Evolutionary conservation across 78 protist genomes (phyloP), one percentile per base, ranked within the genome.

Genomic region (Dictyostelium purpureum): DNA sequence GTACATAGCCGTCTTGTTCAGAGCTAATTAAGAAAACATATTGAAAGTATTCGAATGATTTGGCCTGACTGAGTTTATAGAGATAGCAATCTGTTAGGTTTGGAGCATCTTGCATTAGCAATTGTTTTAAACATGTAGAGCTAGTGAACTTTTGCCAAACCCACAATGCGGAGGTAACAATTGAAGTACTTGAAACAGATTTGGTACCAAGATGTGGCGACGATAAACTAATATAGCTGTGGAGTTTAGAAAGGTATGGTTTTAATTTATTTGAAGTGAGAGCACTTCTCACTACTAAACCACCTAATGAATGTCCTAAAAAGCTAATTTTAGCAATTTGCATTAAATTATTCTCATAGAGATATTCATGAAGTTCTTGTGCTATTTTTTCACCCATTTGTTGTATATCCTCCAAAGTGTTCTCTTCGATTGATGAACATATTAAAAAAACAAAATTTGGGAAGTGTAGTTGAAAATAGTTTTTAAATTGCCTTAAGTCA

Each of bases 251-350:
- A 52, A 66, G 73, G 59, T 67, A 69, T 24, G 18, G 73, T 24
- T 56, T 11, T 19, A 87, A 40, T 26, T 28, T 61, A 16, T 26
- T n/a, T 33, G 69, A 82, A 7, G 90, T 87, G 40, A 94, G 82
- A 24, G 96, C 96, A 67, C 79, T 52, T 82, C 96, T 89, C 12
- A 87, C 76, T 42, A 94, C 92, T 40, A 94, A 45, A 69, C 96
- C 96, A 31, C 96, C 96, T 56, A 94, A 43, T 33, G 96, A 94
- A 73, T 94, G 96, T 33, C 96, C 88, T 43, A 94, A 28, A 71
- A 94, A 94, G 49, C 89, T 77, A 40, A 85, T 85, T 31, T 74
- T 85, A 14, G 67, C 59, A 6, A 85, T 85, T n/a, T 67, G 7
- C 24, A 40, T 1, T 18, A 63, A 63, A 63, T 63, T 63, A 37